Evolutionary conservation across 257 asterid genomes (phyloP).

Genomic region (Solanum chiquidenum): DNA sequence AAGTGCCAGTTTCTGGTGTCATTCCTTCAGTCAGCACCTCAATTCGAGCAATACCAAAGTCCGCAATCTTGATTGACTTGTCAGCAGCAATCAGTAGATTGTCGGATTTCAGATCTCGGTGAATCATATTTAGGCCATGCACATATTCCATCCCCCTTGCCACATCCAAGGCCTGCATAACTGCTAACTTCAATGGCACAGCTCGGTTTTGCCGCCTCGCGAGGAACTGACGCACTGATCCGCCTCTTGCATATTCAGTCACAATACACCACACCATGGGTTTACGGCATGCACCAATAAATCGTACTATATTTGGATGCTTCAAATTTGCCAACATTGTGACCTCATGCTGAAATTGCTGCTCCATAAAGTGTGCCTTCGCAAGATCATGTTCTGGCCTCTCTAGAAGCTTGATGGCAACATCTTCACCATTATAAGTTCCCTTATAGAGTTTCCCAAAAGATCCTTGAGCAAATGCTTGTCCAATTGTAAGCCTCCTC

Average conservation of each 20-base stretch:
- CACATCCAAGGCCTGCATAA: constrained; percentile 96
- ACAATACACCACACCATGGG: constrained; percentile 98
- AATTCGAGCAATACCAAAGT: constrained; percentile 94
- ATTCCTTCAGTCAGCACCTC: constrained; percentile 98
- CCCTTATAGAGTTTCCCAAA: constrained; percentile 90
- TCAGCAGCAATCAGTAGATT: constrained; percentile 89
- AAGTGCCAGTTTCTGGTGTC: constrained; percentile 99
- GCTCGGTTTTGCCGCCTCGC: constrained; percentile 66
- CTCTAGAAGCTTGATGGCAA: constrained; percentile 91
- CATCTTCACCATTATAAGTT: constrained; percentile 82
- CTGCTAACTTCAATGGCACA: constrained; percentile 88
- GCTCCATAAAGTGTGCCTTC: constrained; percentile 89
- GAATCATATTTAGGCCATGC: constrained; percentile 73
- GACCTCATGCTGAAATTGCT: constrained; percentile 92
- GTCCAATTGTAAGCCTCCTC: constrained; percentile 89
- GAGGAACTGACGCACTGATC: constrained; percentile 85
- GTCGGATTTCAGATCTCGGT: constrained; percentile 89
- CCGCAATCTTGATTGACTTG: constrained; percentile 89
- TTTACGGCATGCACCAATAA: constrained; percentile 82
- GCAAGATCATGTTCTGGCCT: constrained; percentile 73
- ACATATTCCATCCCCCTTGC: constrained; percentile 97
- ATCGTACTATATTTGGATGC: constrained; percentile 89
- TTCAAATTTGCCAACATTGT: constrained; percentile 82
- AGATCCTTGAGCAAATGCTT: constrained; percentile 96
- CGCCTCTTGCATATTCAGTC: constrained; percentile 94